phyloP scores from a whole-genome alignment of 176 grass and related monocot species.

The Carex parvula region DNA sequence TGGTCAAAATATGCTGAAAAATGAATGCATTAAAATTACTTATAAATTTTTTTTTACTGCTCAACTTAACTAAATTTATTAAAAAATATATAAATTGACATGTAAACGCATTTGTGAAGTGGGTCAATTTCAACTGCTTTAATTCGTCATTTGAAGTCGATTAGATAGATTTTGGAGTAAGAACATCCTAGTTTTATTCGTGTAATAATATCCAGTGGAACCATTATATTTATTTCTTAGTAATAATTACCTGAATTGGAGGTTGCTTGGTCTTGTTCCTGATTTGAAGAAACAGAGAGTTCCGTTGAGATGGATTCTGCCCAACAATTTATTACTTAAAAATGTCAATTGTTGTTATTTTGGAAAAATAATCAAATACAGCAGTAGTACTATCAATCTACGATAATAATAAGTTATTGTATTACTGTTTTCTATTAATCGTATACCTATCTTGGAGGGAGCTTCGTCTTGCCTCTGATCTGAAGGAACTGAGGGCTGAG shows the following conservation, averaged over 20 bases:
- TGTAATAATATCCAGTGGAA: neutral
- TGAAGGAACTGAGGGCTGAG: neutral
- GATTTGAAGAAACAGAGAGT: neutral
- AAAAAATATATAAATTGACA: no score
- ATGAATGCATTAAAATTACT: no score
- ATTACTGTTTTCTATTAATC: neutral
- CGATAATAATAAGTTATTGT: neutral
- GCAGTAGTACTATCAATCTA: neutral
- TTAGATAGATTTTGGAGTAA: no score
- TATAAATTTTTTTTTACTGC: no score
- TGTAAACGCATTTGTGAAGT: no score
- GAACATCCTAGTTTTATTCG: no score
- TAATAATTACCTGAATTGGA: slow-evolving; percentile 7
- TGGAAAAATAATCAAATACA: neutral
- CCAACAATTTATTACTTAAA: neutral
- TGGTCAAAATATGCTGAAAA: no score
- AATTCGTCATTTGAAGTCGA: no score
- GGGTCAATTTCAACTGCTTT: no score
- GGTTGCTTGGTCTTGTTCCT: neutral
- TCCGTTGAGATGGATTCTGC: neutral
- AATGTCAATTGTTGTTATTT: neutral
- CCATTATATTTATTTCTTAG: neutral
- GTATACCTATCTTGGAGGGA: slow-evolving; percentile 1
- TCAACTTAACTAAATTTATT: no score
- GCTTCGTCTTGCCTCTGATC: slow-evolving; percentile 11